These are phyloP conservation scores for Debaryomycetaceae sp. DNA, from an alignment of 1,139 yeast genomes.

Conservation along the genomic window DNA sequence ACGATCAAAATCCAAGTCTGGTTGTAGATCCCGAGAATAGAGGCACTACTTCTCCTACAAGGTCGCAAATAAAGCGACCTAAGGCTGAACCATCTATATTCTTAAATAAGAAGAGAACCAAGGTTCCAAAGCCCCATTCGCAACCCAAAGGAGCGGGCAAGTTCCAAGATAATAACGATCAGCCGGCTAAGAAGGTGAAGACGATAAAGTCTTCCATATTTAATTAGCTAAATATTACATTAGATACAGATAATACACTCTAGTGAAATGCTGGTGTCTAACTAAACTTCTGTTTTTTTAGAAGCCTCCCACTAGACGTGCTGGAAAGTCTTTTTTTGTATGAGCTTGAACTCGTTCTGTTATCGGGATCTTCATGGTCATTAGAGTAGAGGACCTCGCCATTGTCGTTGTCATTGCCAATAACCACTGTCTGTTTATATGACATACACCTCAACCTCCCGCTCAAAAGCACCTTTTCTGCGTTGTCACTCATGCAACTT, in stretches of 20 bases:
- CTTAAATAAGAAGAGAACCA: constrained; percentile 14
- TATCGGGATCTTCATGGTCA: constrained; percentile 22
- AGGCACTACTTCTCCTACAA: neutral
- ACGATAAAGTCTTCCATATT: constrained; percentile 32
- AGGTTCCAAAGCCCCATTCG: neutral
- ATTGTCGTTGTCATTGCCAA: constrained; percentile 33
- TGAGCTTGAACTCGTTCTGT: constrained; percentile 19
- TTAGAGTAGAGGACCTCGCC: constrained; percentile 15
- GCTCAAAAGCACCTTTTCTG: constrained; percentile 61
- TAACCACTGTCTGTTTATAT: constrained; percentile 61
- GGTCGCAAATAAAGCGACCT: constrained; percentile 8
- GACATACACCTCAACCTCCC: constrained; percentile 71
- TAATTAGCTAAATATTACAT: constrained; percentile 9
- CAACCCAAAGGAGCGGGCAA: neutral
- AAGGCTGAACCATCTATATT: constrained; percentile 22
- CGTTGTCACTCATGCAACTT: constrained; percentile 54
- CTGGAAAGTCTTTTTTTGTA: constrained; percentile 25
- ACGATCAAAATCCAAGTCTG: neutral
- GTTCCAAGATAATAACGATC: constrained; percentile 5
- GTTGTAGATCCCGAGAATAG: neutral
- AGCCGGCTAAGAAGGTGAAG: constrained; percentile 17
- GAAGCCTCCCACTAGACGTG: constrained; percentile 22
- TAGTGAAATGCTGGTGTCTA: constrained; percentile 4
- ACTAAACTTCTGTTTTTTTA: constrained; percentile 18
- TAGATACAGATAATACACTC: neutral